Conservation (phyloP, 73 alveolate genomes). For the Paramecium tetraurelia region DNA sequence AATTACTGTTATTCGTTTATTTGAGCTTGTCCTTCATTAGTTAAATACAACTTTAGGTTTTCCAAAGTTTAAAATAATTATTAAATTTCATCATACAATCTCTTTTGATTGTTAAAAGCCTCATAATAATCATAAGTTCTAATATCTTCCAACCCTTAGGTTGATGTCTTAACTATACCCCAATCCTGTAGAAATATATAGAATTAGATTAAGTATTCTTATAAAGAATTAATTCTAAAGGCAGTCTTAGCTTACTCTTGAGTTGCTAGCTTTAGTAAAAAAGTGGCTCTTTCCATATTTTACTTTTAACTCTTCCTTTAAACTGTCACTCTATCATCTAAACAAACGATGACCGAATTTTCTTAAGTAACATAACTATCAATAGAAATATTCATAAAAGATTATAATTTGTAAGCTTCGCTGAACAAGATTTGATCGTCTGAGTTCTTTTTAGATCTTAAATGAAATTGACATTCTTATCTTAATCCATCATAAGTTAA, state of each 20-base stretch:
- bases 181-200: constrained; percentile 18
- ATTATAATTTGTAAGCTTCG: not conserved
- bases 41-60: not conserved
- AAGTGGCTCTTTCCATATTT: not conserved
- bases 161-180: not conserved
- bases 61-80: constrained; percentile 18
- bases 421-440: not conserved
- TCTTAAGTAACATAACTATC: not conserved
- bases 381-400: not conserved
- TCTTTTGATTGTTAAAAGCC: constrained; percentile 9
- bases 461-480: not conserved
- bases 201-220: not conserved
- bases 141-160: not conserved
- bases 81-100: not conserved
- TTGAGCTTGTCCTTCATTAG: not conserved
- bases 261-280: not conserved
- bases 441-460: not conserved
- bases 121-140: not conserved
- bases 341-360: not conserved
- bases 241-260: not conserved
- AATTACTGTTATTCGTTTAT: not conserved
- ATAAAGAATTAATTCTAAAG: constrained; percentile 15
- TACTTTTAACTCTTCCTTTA: constrained; percentile 8
- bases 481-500: constrained; percentile 2
- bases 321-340: not conserved